phyloP scores from a whole-genome alignment of 345 rosid species.

The Erucastrum elatum region DNA sequence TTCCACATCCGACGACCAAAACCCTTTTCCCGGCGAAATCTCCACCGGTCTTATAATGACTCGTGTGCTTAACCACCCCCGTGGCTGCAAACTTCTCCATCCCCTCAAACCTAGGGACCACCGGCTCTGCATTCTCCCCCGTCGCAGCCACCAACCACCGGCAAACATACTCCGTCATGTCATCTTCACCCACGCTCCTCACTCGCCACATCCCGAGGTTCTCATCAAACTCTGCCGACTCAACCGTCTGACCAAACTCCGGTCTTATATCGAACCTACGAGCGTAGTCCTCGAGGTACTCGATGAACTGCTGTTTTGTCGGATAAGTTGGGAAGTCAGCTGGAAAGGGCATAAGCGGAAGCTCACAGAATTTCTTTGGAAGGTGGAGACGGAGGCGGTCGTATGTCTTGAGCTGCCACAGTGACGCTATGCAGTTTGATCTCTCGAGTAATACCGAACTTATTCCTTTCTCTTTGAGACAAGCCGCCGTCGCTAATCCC shows the following conservation, averaged over 20 bases:
- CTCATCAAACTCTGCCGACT: conserved; percentile 54
- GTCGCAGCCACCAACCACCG: conserved; percentile 89
- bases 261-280: conserved; percentile 50
- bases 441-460: conserved; percentile 60
- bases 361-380: conserved; percentile 79
- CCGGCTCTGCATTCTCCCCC: conserved; percentile 92
- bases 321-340: conserved; percentile 65
- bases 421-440: conserved; percentile 71
- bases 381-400: conserved; percentile 80
- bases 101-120: conserved; percentile 73
- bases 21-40: conserved; percentile 66
- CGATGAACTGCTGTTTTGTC: conserved; percentile 65
- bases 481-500: conserved; percentile 73
- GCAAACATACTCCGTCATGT: conserved; percentile 49
- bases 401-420: conserved; percentile 80
- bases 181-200: conserved; percentile 37
- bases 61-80: conserved; percentile 64
- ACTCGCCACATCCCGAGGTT: conserved; percentile 58
- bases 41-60: conserved; percentile 65
- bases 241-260: conserved; percentile 56
- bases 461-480: conserved; percentile 54
- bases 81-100: conserved; percentile 46
- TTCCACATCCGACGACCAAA: conserved; percentile 96
- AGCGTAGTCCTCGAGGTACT: conserved; percentile 63
- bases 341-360: conserved; percentile 68